Percentiles rank a stretch among this genome's conserved stretches.
Evolutionary conservation across 83 land plant species (phyloP).

Genomic region (Picea engelmannii): DNA sequence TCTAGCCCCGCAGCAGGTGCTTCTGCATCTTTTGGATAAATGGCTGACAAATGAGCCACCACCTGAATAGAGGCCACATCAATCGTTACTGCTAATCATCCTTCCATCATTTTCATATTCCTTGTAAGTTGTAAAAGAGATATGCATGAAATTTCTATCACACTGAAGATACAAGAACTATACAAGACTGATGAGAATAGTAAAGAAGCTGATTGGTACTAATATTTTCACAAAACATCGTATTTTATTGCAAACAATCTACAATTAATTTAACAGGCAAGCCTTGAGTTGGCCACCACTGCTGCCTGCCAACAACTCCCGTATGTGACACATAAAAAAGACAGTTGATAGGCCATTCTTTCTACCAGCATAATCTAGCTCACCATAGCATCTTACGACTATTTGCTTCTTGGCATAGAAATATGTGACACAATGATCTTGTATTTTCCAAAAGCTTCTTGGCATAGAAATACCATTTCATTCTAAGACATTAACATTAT

Average conservation of each 20-base stretch:
- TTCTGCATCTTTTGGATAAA: conserved; percentile 87
- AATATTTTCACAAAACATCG: not conserved
- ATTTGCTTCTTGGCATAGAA: not conserved
- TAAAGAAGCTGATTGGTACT: not conserved
- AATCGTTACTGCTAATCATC: not conserved
- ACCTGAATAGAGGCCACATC: conserved; percentile 42
- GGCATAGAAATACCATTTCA: not conserved
- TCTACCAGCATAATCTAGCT: not conserved
- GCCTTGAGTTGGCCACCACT: not conserved
- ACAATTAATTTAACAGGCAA: not conserved
- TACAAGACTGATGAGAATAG: not conserved
- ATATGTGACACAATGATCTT: not conserved
- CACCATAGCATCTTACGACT: not conserved
- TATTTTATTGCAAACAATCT: not conserved
- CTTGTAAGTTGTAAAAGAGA: not conserved
- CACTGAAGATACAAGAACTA: too few species aligned
- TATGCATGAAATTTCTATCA: not conserved
- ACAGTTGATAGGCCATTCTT: not conserved
- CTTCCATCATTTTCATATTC: not conserved
- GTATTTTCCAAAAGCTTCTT: not conserved
- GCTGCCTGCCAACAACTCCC: not conserved
- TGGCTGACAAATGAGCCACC: conserved; percentile 42
- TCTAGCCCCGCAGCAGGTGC: conserved; percentile 90
- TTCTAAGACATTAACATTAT: not conserved
- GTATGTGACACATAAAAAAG: not conserved